A percentile compares a stretch with the other conserved stretches of the same genome.
These are phyloP conservation scores for Lactarius evosmus DNA, from an alignment of 768 basidiomycete species.

Conservation along the genomic window DNA sequence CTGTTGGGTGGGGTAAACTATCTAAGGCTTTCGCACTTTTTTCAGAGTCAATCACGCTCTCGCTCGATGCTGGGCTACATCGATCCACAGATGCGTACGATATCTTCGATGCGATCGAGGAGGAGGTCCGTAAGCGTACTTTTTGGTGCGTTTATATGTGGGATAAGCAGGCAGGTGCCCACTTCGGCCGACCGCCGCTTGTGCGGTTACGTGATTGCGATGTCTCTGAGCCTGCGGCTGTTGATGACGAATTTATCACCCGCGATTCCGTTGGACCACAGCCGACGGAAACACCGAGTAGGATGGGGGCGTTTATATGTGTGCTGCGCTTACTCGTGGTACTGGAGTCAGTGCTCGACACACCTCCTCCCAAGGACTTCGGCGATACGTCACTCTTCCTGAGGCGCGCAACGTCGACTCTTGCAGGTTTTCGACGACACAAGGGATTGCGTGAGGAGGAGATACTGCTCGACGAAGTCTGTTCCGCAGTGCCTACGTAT, in stretches of 20 bases:
- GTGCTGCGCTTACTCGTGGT: slow-evolving; percentile 80
- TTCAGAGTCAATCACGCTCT: slow-evolving; percentile 84
- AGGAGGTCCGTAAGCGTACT: slow-evolving; percentile 88
- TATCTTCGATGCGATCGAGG: slow-evolving; percentile 85
- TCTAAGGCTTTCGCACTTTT: slow-evolving; percentile 84
- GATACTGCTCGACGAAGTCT: slow-evolving; percentile 74
- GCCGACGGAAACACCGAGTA: slow-evolving; percentile 66
- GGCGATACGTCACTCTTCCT: slow-evolving; percentile 78
- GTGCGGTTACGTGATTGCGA: slow-evolving; percentile 87
- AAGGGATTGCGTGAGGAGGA: slow-evolving; percentile 79
- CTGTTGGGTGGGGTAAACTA: slow-evolving; percentile 84
- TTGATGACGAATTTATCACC: slow-evolving; percentile 89
- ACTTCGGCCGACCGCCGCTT: slow-evolving; percentile 87
- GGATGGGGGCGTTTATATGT: slow-evolving; percentile 78
- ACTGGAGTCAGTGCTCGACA: slow-evolving; percentile 83
- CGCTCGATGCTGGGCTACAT: slow-evolving; percentile 85
- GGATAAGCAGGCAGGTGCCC: slow-evolving; percentile 90
- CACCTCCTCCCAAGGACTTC: slow-evolving; percentile 61
- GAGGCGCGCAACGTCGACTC: slow-evolving; percentile 61
- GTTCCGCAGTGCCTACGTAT: slow-evolving; percentile 61
- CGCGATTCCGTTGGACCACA: slow-evolving; percentile 64
- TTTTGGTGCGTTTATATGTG: slow-evolving; percentile 97
- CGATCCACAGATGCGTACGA: slow-evolving; percentile 83
- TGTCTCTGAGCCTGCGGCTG: slow-evolving; percentile 77
- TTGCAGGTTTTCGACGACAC: slow-evolving; percentile 58